phyloP scores from a whole-genome alignment of 2,329 filamentous ascomycete species.

The Aspergillus sp. region DNA sequence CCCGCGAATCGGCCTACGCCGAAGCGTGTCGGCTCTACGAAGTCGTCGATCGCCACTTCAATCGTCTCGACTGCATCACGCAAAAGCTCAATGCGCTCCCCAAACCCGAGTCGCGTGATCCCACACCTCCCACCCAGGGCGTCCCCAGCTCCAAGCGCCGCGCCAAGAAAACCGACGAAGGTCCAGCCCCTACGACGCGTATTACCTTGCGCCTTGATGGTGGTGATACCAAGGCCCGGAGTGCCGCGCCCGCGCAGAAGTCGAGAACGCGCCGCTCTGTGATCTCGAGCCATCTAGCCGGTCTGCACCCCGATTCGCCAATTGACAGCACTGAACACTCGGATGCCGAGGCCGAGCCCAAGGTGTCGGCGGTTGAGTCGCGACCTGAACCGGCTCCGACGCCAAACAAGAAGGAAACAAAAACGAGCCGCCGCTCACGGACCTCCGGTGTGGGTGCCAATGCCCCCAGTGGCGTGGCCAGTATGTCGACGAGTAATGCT shows the following conservation, averaged over 20 bases:
- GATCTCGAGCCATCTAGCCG: conserved; percentile 34
- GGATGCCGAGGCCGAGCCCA: conserved; percentile 37
- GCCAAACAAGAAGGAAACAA: conserved; percentile 40
- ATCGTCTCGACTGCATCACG: conserved; percentile 57
- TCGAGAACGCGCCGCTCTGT: conserved; percentile 36
- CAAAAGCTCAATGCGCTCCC: conserved; percentile 61
- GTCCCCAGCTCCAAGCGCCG: conserved; percentile 34
- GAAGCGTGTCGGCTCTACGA: conserved; percentile 57
- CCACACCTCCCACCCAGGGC: conserved; percentile 48
- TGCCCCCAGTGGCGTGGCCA: conserved; percentile 25
- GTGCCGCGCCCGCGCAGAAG: conserved; percentile 27
- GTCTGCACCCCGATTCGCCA: conserved; percentile 43
- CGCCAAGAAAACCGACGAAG: conserved; percentile 37
- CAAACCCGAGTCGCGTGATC: conserved; percentile 59
- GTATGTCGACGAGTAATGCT: conserved; percentile 61
- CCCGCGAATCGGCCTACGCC: conserved; percentile 54
- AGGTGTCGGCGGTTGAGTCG: conserved; percentile 19
- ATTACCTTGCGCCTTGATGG: conserved; percentile 43
- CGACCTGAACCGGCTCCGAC: conserved; percentile 15
- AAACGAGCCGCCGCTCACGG: conserved; percentile 30
- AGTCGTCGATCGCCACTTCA: conserved; percentile 56
- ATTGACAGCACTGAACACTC: conserved; percentile 48
- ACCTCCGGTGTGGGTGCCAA: conserved; percentile 8
- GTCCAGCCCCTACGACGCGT: conserved; percentile 30
- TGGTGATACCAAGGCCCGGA: conserved; percentile 9